Base-by-base conservation (phyloP, 305 asterid species). In the Ilex paraguariensis region DNA sequence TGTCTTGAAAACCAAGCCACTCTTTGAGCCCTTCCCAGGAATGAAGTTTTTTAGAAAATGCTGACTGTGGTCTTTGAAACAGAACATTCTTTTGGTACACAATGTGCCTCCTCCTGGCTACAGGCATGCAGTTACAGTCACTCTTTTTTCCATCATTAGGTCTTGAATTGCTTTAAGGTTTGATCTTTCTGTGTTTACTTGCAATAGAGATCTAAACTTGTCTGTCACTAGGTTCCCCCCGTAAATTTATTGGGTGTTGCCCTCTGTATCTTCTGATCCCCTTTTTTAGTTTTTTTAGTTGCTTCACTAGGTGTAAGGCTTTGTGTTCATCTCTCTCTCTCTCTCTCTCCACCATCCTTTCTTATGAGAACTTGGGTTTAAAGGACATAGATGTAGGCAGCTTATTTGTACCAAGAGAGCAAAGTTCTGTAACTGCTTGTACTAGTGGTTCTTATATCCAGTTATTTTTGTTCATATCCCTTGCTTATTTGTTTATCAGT, bases 201-300 rank as follows among this genome's bases (percentile, higher is more conserved):
- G 4, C 4, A 46, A 3, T 46, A 36, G 42, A 36, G 42, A 36
- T 4, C 42, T 2, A 36, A 36, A 36, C 9, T 36, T 8, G 9
- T 36, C 42, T 36, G 42, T 8, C 7, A 8, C 42, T 36, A 8
- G 42, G 42, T 36, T 36, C 42, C 42, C 42, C 6, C 9, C 6
- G 7, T 36, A 36, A 36, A 8, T 36, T 36, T 5, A 36, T 0
- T 8, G 42, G 42, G 9, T 36, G 9, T 36, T 36, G 9, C 9
- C 1, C 6, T 36, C 42, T 36, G 42, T 4, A 36, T 36, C 42
- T 36, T 36, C 42, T 36, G 42, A 36, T 36, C 42, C 6, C 42
- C 42, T 46, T 46, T 2, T n/a, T n/a, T 33, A 33, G 40, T 33
- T 69, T 75, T 42, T 10, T 46, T 13, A 46, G n/a, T 3, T 46